Evolutionary conservation across 805 yeast species (phyloP), one percentile per base, ranked within the genome.

Genomic region (Starmerella cellae): DNA sequence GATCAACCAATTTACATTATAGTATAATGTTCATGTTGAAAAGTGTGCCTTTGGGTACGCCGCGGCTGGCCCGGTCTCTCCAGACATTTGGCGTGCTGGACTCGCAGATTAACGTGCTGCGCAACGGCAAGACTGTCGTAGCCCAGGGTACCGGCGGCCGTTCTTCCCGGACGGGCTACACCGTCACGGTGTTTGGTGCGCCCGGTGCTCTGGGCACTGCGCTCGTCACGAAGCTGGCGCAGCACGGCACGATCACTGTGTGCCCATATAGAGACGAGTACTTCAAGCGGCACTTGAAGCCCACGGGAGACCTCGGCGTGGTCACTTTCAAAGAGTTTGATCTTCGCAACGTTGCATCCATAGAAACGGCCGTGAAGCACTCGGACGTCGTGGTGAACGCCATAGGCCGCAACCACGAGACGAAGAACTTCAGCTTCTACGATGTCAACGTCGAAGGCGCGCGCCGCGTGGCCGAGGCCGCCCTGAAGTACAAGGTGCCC

Each of bases 111-210:
- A 60, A 63, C 51, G 75, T 82, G 61, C 78, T 88, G 43, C 70
- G 75, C 50, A 68, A 70, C 40, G 94, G 94, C 21, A 81, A 83
- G 57, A 79, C 84, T 35, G 69, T 75, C 52, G 60, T 79, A 35
- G 61, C 81, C n/a, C 66, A 69, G 28, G 94, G 94, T 47, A 64
- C 73, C 38, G 91, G 93, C 37, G 94, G 94, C 24, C 59, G 69
- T 45, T 79, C 88, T 4, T 81, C 93, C 23, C 72, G 93, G 66
- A 77, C 88, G 8, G 94, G 94, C 2, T 81, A 76, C 63, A 81
- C 87, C 3, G 94, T 87, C 19, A 81, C 94, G 1, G 91, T 83
- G 2, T 83, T 83, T 57, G 94, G 94, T 9, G 82, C 79, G 29
- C 66, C 77, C 37, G 94, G 94, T 2, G 77, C 79, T 60, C 64